Percentiles rank a stretch among this genome's conserved stretches.
phyloP scores from a whole-genome alignment of 805 yeast genomes.

The Yamadazyma endophytica region DNA sequence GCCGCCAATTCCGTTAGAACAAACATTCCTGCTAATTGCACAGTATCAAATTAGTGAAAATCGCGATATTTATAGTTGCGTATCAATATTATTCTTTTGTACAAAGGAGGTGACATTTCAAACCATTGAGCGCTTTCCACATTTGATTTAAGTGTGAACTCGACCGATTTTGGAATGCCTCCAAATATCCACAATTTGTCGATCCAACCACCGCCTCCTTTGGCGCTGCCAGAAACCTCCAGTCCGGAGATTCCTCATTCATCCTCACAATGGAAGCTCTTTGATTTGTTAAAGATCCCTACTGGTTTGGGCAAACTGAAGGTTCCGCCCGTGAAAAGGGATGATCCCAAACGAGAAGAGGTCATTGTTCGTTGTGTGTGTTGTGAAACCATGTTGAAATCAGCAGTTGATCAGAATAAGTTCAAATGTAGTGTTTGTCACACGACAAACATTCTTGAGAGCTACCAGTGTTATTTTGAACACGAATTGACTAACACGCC shows the following conservation, averaged over 20 bases:
- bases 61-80: no score
- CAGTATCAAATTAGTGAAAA: no score
- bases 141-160: no score
- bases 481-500: slow-evolving; percentile 2
- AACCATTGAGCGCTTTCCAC: no score
- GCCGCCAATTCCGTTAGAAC: slow-evolving; percentile 16
- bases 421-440: slow-evolving; percentile 63
- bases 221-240: slow-evolving; percentile 2
- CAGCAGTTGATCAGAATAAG: slow-evolving; percentile 23
- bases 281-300: slow-evolving; percentile 14
- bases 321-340: background rate
- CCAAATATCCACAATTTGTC: slow-evolving; percentile 1
- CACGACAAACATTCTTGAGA: slow-evolving; percentile 37
- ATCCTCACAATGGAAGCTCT: slow-evolving; percentile 19
- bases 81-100: no score
- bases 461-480: slow-evolving; percentile 7
- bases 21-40: no score
- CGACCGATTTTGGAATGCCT: no score
- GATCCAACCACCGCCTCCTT: slow-evolving; percentile 2
- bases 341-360: slow-evolving; percentile 1
- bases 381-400: slow-evolving; percentile 32
- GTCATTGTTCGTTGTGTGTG: slow-evolving; percentile 31
- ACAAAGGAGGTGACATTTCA: no score
- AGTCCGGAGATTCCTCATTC: slow-evolving; percentile 14
- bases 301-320: slow-evolving; percentile 2